These are phyloP conservation scores for Camelina hispida DNA, from an alignment of 345 rosid species.

Conservation along the genomic window DNA sequence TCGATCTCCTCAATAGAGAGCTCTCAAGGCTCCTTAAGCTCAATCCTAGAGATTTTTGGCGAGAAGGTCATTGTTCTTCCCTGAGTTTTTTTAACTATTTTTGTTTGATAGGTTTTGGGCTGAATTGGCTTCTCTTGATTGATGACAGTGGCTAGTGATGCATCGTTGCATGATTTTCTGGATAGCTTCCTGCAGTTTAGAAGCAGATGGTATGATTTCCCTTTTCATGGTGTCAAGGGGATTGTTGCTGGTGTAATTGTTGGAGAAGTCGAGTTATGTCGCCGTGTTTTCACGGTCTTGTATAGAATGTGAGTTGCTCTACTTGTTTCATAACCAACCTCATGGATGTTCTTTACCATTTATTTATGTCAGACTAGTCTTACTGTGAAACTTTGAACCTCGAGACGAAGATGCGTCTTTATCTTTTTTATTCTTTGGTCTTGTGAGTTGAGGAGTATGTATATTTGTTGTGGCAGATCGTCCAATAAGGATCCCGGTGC, in stretches of 20 bases:
- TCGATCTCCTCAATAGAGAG: constrained; percentile 88
- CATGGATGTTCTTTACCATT: background rate
- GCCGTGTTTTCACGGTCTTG: constrained; percentile 86
- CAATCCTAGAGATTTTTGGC: constrained; percentile 85
- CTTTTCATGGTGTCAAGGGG: constrained; percentile 83
- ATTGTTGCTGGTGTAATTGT: constrained; percentile 86
- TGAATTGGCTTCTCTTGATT: constrained; percentile 22
- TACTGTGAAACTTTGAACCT: background rate
- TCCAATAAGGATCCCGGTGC: constrained; percentile 92
- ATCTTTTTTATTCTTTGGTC: background rate
- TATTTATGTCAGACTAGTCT: background rate
- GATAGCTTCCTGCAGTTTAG: constrained; percentile 83
- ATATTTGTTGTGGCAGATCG: constrained; percentile 60
- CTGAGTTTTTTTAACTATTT: constrained; percentile 2
- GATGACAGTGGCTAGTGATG: constrained; percentile 71
- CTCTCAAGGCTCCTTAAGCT: constrained; percentile 79
- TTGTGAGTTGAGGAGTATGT: constrained; percentile 29
- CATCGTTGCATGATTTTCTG: constrained; percentile 76
- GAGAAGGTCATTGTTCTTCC: constrained; percentile 55
- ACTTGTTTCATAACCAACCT: constrained; percentile 6
- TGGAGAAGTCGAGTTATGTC: constrained; percentile 78
- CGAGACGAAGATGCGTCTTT: background rate
- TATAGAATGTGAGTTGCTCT: constrained; percentile 78
- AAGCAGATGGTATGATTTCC: constrained; percentile 97
- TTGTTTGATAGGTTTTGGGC: constrained; percentile 15